These are phyloP conservation scores for Phytopythium boreale DNA, from an alignment of 352 stramenopile genomes.

Conservation along the genomic window DNA sequence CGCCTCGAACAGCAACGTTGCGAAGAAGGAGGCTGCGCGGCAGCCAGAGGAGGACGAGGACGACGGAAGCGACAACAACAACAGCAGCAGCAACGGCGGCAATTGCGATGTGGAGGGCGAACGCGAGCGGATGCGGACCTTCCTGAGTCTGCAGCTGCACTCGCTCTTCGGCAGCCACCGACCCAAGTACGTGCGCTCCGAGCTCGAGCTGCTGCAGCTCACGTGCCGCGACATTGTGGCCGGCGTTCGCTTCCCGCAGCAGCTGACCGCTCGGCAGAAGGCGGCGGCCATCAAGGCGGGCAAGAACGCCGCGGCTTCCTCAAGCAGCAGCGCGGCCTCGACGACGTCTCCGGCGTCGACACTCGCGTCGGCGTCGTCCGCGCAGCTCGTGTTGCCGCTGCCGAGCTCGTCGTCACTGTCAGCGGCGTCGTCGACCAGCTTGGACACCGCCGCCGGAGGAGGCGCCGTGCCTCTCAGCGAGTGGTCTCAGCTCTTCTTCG, in stretches of 20 bases:
- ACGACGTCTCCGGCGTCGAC: conserved; percentile 10
- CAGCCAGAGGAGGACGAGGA: conserved; percentile 1
- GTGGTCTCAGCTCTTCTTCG: conserved; percentile 35
- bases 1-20: too few relatives aligned
- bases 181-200: conserved; percentile 59
- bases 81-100: conserved; percentile 9
- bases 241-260: conserved; percentile 51
- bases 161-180: conserved; percentile 76
- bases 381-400: conserved; percentile 10
- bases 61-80: neutral
- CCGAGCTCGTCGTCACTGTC: conserved; percentile 8
- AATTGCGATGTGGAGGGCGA: conserved; percentile 11
- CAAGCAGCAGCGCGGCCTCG: conserved; percentile 1
- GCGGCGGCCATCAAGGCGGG: conserved; percentile 29
- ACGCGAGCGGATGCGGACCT: conserved; percentile 58
- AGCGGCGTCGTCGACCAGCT: conserved; percentile 37
- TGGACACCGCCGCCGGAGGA: conserved; percentile 49
- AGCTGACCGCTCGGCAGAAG: conserved; percentile 34
- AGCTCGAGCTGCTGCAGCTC: conserved; percentile 57
- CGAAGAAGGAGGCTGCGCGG: neutral
- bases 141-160: conserved; percentile 73
- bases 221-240: conserved; percentile 41
- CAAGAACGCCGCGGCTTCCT: conserved; percentile 21
- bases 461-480: conserved; percentile 26
- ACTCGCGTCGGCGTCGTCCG: conserved; percentile 21